Base-by-base conservation (phyloP, 2,329 filamentous ascomycete species). In the Lasiodiplodia sp. region DNA sequence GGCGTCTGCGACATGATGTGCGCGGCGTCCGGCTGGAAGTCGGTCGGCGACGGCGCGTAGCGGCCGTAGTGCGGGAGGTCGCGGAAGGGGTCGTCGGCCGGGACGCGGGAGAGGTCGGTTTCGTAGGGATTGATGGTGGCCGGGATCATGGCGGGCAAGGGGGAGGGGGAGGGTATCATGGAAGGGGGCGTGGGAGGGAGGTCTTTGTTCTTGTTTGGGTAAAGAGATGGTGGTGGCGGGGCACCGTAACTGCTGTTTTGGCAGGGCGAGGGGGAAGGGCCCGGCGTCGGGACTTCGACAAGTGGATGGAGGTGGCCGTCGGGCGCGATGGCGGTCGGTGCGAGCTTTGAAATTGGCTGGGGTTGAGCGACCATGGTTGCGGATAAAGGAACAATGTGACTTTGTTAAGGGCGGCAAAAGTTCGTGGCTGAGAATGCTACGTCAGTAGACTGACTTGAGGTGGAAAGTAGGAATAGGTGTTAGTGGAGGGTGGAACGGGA, bases 61-160 rank as follows among this genome's bases (percentile, higher is more conserved):
- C 68, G 64, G 60, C 70, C 68, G 67, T 69, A 71, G 47, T 67
- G 66, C 34, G 69, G 69, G 31, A 68, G 64, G 51, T 71, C 66
- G 52, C 60, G 53, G 60, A 64, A 70, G 31, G 60, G 60, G 55
- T 71, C 70, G 44, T 60, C 55, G 14, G 53, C 25, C 7, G 70
- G 66, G 7, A 68, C 66, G 12, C 60, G 57, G 12, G 58, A n/a
- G 3, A 47, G 68, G 60, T 71, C 51, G 65, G 68, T 60, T 58
- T 68, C 70, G 70, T 68, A 71, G 58, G 28, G 70, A 31, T 53
- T 28, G 21, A 14, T 37, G 10, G 31, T 4, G 12, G 28, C 18
- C 4, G 14, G 16, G 51, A 4, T 31, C 12, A 18, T 57, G 34
- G 53, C n/a, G 44, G 44, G 6, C 4, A 11, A 21, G 18, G 6